Evolutionary conservation across 768 basidiomycete species (phyloP).

Genomic region (Flagelloscypha sp.): DNA sequence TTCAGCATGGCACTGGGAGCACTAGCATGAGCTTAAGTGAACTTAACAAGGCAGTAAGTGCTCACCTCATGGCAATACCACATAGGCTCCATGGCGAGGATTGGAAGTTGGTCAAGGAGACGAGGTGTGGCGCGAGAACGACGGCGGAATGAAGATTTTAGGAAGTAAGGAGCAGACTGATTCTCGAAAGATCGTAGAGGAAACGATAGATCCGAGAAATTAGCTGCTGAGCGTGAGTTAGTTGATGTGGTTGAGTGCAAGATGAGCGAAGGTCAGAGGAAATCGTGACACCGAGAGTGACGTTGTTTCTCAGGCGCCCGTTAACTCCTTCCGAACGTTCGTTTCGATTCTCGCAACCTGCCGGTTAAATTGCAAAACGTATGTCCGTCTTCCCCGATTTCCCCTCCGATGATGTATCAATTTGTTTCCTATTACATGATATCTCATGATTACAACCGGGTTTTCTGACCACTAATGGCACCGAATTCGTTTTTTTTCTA

Average conservation of each 20-base stretch:
- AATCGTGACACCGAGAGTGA: too few species aligned
- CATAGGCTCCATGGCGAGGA: slow-evolving; percentile 52
- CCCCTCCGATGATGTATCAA: slow-evolving; percentile 31
- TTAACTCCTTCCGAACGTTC: too few species aligned
- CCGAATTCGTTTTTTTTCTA: slow-evolving; percentile 1
- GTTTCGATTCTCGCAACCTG: too few species aligned
- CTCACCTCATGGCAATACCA: slow-evolving; percentile 71
- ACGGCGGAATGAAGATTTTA: slow-evolving; percentile 3
- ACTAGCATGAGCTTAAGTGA: slow-evolving; percentile 4
- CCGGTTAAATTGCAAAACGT: too few species aligned
- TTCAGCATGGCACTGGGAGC: slow-evolving; percentile 72
- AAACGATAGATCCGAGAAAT: too few species aligned
- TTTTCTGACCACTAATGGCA: slow-evolving; percentile 28
- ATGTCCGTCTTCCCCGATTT: slow-evolving; percentile 6
- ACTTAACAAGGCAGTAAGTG: slow-evolving; percentile 5
- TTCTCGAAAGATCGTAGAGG: too few species aligned
- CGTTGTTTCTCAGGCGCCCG: too few species aligned
- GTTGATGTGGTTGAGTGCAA: too few species aligned
- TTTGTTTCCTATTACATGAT: slow-evolving; percentile 63
- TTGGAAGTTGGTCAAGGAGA: slow-evolving; percentile 8
- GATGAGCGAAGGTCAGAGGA: too few species aligned
- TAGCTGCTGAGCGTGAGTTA: too few species aligned
- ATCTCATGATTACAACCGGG: slow-evolving; percentile 24
- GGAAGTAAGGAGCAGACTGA: slow-evolving; percentile 14
- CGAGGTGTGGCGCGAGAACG: slow-evolving; percentile 4